These are phyloP conservation scores for Globisporangium spiculum DNA, from an alignment of 352 stramenopile genomes.

Conservation along the genomic window DNA sequence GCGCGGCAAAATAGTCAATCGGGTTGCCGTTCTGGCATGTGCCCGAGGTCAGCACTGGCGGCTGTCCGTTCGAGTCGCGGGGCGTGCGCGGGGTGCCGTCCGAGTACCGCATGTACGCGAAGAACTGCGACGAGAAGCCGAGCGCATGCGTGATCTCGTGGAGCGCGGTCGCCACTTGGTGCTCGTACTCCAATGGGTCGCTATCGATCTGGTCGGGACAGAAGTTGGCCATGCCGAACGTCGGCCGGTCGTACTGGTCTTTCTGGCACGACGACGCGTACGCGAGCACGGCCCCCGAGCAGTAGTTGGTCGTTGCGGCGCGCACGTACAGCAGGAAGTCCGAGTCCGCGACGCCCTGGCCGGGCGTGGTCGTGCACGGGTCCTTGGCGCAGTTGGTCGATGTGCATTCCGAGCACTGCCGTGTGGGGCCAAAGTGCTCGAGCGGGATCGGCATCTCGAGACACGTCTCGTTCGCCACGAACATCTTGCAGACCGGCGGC, in stretches of 20 bases:
- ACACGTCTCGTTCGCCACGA: conserved; percentile 52
- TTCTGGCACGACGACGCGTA: conserved; percentile 83
- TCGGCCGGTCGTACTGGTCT: conserved; percentile 81
- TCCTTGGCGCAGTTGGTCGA: conserved; percentile 38
- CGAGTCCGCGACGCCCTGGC: conserved; percentile 37
- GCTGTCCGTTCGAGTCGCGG: conserved; percentile 41
- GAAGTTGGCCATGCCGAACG: conserved; percentile 84
- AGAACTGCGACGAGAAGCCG: conserved; percentile 77
- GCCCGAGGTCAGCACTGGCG: conserved; percentile 19
- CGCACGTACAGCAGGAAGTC: conserved; percentile 80
- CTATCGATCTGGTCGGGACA: conserved; percentile 67
- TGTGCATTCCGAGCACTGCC: conserved; percentile 42
- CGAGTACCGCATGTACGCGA: conserved; percentile 63
- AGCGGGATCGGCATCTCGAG: conserved; percentile 72
- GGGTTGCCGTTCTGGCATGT: conserved; percentile 56
- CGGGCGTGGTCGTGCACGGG: conserved; percentile 28
- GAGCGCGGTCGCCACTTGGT: conserved; percentile 64
- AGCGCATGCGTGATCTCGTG: conserved; percentile 84
- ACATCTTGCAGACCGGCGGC: conserved; percentile 50
- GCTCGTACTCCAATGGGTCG: conserved; percentile 48
- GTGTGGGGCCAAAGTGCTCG: conserved; percentile 54
- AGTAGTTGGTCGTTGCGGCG: conserved; percentile 47
- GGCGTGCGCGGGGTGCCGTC: conserved; percentile 67
- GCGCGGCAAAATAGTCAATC: conserved; percentile 37
- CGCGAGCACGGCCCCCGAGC: conserved; percentile 46